Base-by-base conservation (phyloP, 768 basidiomycete genomes). In the Candolleomyces aberdarensis region DNA sequence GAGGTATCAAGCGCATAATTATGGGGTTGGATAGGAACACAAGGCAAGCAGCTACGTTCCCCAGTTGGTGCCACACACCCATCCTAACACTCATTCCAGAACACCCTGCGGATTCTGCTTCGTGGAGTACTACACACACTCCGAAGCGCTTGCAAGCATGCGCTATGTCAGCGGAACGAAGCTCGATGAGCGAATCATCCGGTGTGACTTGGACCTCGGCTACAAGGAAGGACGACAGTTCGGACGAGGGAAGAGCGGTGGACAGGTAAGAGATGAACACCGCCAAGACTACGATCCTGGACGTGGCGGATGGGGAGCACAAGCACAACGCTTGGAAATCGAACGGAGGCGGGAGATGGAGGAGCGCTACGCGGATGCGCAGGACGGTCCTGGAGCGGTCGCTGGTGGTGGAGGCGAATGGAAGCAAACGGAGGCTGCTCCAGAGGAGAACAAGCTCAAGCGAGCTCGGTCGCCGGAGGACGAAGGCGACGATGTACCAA, bases 181-280 rank as follows among this genome's bases (percentile, higher is more conserved):
- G 78, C 86, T 99, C 20, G 97, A 99, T 74, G 97, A 99, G 75
- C 91, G 97, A 39, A 93, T 99, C 67, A 96, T 99, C 64, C 91
- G 97, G 51, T 98, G 96, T 70, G 97, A 99, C 78, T 78, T 99
- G 69, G 97, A 99, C 78, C 81, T 95, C 29, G 97, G 97, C 6
- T 99, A 98, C 76, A 87, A 87, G 70, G 97, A 99, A 70, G 96
- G 96, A 14, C 80, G 97, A 63, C 97, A 99, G 74, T 99, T 98
- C 64, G 97, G 97, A 32, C 81, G 97, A 62, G 97, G 97, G 29
- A 98, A 96, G 75, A 96, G 93, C 65, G 97, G 97, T 36, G 97
- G 97, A 3, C 96, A 97, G 80, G 91, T 96, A 56, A 84, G 96
- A 66, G 97, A 99, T 70, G 97, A 99, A 70, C 97, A 97, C 72